Percentiles rank a stretch among this genome's conserved stretches.
These are phyloP conservation scores for Dictyostelium purpureum DNA, from an alignment of 78 protist species.

Conservation along the genomic window DNA sequence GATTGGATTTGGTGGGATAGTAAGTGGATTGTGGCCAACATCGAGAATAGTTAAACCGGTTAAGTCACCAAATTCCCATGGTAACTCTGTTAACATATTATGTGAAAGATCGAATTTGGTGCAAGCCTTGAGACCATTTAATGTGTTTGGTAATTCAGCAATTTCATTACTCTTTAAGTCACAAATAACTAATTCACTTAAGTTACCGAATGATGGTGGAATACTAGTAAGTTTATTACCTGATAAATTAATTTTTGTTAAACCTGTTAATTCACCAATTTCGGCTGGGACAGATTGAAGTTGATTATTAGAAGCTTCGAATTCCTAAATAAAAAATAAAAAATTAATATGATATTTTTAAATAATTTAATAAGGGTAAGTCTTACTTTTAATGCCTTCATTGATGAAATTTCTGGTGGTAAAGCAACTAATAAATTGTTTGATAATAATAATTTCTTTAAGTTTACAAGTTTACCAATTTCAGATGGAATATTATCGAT, in stretches of 20 bases:
- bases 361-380: background rate
- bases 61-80: slow-evolving; percentile 85
- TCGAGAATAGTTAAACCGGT: slow-evolving; percentile 47
- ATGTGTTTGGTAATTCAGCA: slow-evolving; percentile 53
- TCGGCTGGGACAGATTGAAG: slow-evolving; percentile 31
- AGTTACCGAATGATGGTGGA: slow-evolving; percentile 64
- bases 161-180: slow-evolving; percentile 80
- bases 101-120: slow-evolving; percentile 81
- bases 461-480: slow-evolving; percentile 73
- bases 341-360: background rate
- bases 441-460: slow-evolving; percentile 62
- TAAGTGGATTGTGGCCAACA: slow-evolving; percentile 84
- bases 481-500: slow-evolving; percentile 75
- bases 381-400: slow-evolving; percentile 51
- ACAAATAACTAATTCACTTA: slow-evolving; percentile 45
- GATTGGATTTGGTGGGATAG: slow-evolving; percentile 86
- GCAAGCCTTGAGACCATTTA: slow-evolving; percentile 42
- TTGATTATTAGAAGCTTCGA: slow-evolving; percentile 72
- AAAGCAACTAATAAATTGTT: slow-evolving; percentile 64
- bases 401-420: slow-evolving; percentile 75
- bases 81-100: slow-evolving; percentile 82
- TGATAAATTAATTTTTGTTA: slow-evolving; percentile 72
- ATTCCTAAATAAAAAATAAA: slow-evolving; percentile 25
- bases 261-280: slow-evolving; percentile 51
- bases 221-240: slow-evolving; percentile 69